phyloP scores from a whole-genome alignment of 192 early-diverging fungal species.

The Martensiomyces pterosporus region DNA sequence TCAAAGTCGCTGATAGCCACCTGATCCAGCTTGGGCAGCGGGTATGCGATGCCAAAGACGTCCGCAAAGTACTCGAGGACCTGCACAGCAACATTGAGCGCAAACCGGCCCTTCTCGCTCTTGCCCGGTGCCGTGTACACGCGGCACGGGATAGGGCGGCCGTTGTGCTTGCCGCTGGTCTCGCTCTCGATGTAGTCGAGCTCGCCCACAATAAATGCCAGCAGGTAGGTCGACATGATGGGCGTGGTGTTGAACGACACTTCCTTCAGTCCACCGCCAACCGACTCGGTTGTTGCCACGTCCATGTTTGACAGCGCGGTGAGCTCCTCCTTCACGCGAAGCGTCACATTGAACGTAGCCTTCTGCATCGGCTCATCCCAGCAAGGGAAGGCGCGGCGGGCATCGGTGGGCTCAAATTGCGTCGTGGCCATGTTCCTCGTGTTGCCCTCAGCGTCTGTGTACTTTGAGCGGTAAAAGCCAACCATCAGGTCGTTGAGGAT shows the following conservation, averaged over 20 bases:
- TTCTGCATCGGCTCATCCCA: constrained; percentile 97
- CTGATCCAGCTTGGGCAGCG: constrained; percentile 87
- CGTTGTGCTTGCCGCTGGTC: constrained; percentile 63
- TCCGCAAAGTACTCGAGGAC: constrained; percentile 82
- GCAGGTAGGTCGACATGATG: constrained; percentile 88
- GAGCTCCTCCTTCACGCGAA: constrained; percentile 70
- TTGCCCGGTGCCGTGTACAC: constrained; percentile 81
- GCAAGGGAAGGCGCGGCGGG: constrained; percentile 90
- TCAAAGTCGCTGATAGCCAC: constrained; percentile 93
- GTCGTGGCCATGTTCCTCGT: constrained; percentile 80
- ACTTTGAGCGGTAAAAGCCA: constrained; percentile 89
- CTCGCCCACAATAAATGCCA: constrained; percentile 91
- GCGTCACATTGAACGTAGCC: constrained; percentile 88
- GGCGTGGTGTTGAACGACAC: constrained; percentile 88
- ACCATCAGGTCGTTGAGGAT: constrained; percentile 82
- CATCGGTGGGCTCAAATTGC: constrained; percentile 93
- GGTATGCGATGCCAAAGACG: constrained; percentile 84
- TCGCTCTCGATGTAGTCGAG: constrained; percentile 86
- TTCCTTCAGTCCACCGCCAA: constrained; percentile 58
- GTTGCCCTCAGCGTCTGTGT: constrained; percentile 58
- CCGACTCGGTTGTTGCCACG: constrained; percentile 40
- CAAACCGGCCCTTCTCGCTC: constrained; percentile 78
- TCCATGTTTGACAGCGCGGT: constrained; percentile 91
- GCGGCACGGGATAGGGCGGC: constrained; percentile 72
- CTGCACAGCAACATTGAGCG: constrained; percentile 68